Percentiles rank a stretch among this genome's conserved stretches.
phyloP scores from a whole-genome alignment of 768 basidiomycete genomes.

The Xerocomellus amylosporus region DNA sequence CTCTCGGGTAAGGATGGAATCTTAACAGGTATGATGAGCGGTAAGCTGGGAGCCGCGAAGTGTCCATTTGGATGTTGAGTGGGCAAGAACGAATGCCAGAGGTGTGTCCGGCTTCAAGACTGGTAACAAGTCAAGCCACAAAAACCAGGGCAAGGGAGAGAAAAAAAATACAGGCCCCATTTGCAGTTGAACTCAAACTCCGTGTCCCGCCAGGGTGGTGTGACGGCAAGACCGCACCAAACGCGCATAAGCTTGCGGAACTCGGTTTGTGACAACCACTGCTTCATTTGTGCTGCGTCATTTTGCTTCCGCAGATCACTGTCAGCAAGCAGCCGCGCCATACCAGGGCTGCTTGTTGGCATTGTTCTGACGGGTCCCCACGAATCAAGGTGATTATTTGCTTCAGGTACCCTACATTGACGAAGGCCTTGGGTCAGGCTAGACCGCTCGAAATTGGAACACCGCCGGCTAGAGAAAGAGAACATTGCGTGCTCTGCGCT shows the following conservation, averaged over 20 bases:
- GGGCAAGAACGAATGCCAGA: neutral
- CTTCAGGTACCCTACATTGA: neutral
- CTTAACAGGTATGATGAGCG: constrained; percentile 29
- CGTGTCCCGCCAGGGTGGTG: constrained; percentile 21
- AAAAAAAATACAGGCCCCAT: constrained; percentile 9
- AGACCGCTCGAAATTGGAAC: constrained; percentile 15
- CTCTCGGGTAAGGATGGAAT: constrained; percentile 31
- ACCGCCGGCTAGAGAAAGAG: constrained; percentile 3
- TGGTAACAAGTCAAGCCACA: neutral
- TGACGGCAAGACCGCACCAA: constrained; percentile 30
- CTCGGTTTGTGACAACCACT: constrained; percentile 16
- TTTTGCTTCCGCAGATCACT: constrained; percentile 17
- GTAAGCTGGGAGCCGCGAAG: constrained; percentile 19
- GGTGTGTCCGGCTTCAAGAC: neutral
- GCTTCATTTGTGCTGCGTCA: constrained; percentile 3
- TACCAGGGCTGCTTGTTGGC: neutral
- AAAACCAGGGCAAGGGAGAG: neutral
- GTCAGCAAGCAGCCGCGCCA: neutral
- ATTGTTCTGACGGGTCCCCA: neutral
- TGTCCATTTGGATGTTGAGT: constrained; percentile 16
- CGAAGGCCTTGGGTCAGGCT: neutral
- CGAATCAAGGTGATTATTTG: constrained; percentile 5
- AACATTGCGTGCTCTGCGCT: neutral
- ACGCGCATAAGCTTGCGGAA: constrained; percentile 20
- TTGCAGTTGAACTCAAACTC: constrained; percentile 19